phyloP scores from a whole-genome alignment of 179 eudicot species.

The Spergularia azorica region DNA sequence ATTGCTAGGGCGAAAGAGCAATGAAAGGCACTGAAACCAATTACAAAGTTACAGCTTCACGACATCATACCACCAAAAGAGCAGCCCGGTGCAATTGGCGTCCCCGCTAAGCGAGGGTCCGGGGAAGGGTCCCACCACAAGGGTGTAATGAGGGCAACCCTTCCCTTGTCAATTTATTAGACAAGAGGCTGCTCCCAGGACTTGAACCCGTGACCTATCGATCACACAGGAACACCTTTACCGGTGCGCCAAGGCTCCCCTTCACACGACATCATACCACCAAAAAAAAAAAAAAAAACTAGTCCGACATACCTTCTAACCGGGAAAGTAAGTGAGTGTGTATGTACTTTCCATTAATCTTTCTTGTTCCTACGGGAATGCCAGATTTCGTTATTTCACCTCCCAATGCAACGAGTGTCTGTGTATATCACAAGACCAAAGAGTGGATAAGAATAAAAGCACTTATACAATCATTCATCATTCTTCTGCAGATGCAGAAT shows the following conservation, averaged over 20 bases:
- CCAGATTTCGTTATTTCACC: constrained; percentile 66
- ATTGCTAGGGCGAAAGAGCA: neutral
- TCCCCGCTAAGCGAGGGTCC: no score
- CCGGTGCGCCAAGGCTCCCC: no score
- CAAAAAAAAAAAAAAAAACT: neutral
- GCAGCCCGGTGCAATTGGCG: no score
- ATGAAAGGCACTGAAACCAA: neutral
- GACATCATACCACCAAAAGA: neutral
- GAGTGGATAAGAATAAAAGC: neutral
- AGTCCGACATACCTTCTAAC: constrained; percentile 52
- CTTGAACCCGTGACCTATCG: no score
- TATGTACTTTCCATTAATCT: constrained; percentile 84
- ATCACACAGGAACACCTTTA: no score
- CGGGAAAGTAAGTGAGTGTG: constrained; percentile 79
- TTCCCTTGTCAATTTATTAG: no score
- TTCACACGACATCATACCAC: no score
- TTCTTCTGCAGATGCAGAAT: neutral
- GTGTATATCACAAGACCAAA: constrained; percentile 18
- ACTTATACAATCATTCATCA: neutral
- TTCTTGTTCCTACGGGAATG: constrained; percentile 74
- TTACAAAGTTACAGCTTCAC: neutral
- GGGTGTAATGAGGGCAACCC: no score
- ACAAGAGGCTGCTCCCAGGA: no score
- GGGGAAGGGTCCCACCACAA: no score
- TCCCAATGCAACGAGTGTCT: constrained; percentile 76